Evolutionary conservation across 1,284 basidiomycete genomes (phyloP), one percentile per base, ranked within the genome.

Genomic region (Laetiporus sulphureus): DNA sequence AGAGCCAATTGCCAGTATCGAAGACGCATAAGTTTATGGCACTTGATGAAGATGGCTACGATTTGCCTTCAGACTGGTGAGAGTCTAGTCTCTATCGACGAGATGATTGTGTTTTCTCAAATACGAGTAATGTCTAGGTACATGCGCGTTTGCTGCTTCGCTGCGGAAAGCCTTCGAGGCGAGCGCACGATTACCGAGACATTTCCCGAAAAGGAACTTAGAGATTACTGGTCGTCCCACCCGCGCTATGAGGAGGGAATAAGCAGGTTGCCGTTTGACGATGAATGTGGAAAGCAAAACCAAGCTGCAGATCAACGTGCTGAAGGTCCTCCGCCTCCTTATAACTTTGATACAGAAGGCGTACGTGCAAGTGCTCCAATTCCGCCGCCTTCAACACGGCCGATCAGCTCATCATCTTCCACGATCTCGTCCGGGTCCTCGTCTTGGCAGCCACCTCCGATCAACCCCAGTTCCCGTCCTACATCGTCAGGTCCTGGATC

Each of bases 111-210:
- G 42, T 33, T 41, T 12, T 32, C 16, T n/a, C 21, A 30, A 18
- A 32, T 44, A 42, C 20, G 45, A 32, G 15, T n/a, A 25, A 42
- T 23, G 31, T 34, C 10, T 51, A 79, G 77, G 78, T 88, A 83
- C 55, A 87, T 87, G 80, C 75, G 84, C 13, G 78, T 87, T 41
- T 75, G 72, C 46, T 83, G 84, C 8, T 78, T 83, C 51, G 81
- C 78, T 3, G 80, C 70, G 1, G 84, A 87, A 59, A 71, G 68
- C 15, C 62, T 87, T 22, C 76, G 78, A 21, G 71, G 73, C 16
- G 80, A 83, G 51, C 75, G 77, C 13, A 60, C 63, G 32, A 65
- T 85, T 11, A 68, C 69, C 29, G 81, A 83, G 44, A 69, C 73
- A 1, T 79, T 87, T 46, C 84, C 85, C 0, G 64, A 70, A 19